Conservation (phyloP, 2,329 filamentous ascomycete species). For the Phyllosticta capitalensis region DNA sequence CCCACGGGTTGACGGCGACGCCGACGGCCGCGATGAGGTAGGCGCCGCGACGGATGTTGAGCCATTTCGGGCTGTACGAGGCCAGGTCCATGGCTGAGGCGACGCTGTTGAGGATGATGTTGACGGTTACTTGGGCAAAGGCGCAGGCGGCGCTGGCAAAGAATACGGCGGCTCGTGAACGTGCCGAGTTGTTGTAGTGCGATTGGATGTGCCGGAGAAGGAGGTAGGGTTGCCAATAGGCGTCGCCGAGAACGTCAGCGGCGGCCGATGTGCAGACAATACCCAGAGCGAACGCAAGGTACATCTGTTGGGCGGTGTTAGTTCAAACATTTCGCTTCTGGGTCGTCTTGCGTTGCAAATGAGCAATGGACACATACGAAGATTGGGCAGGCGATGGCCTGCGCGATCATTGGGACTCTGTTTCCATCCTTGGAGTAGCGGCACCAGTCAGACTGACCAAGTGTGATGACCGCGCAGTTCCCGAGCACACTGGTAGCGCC, state of each 20-base stretch:
- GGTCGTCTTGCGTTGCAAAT: background rate
- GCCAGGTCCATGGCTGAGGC: background rate
- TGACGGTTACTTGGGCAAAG: background rate
- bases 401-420: background rate
- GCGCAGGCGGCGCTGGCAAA: background rate
- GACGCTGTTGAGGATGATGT: background rate
- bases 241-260: background rate
- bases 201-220: background rate
- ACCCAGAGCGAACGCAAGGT: background rate
- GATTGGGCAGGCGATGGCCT: background rate
- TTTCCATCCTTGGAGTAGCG: background rate
- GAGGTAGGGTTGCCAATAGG: background rate
- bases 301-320: background rate
- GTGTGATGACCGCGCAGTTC: background rate
- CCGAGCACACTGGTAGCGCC: conserved; percentile 30
- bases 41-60: conserved; percentile 14
- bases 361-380: background rate
- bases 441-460: background rate
- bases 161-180: background rate
- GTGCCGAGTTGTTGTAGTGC: background rate
- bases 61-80: background rate
- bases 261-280: background rate
- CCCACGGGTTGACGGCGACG: conserved; percentile 17
- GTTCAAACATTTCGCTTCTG: background rate
- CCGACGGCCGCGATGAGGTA: conserved; percentile 17